A percentile compares a stretch with the other conserved stretches of the same genome.
Evolutionary conservation across 2,329 filamentous ascomycete genomes (phyloP).

Genomic region (Fusarium chuoi): DNA sequence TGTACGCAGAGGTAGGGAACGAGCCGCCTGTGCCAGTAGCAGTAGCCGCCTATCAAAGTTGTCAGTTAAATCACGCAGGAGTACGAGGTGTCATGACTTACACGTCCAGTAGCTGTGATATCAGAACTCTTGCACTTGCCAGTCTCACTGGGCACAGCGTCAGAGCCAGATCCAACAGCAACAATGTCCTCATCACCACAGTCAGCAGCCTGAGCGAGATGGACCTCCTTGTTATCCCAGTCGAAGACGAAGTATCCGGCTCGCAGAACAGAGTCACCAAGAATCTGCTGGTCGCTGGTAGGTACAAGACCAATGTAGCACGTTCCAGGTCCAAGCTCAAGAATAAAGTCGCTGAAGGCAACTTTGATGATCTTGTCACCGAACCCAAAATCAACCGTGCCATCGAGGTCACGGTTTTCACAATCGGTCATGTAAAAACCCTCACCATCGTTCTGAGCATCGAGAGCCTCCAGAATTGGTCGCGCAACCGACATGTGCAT

Average conservation of each 20-base stretch:
- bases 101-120: conserved; percentile 20
- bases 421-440: conserved; percentile 60
- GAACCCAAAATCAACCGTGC: conserved; percentile 62
- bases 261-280: conserved; percentile 56
- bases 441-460: conserved; percentile 51
- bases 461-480: conserved; percentile 56
- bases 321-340: conserved; percentile 52
- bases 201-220: conserved; percentile 55
- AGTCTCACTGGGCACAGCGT: conserved; percentile 48
- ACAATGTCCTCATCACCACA: conserved; percentile 54
- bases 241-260: conserved; percentile 60
- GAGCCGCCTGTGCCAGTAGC: conserved; percentile 7
- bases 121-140: conserved; percentile 52
- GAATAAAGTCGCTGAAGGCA: conserved; percentile 60
- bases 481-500: conserved; percentile 57
- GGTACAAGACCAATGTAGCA: conserved; percentile 57
- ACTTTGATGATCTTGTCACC: conserved; percentile 54
- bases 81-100: background rate
- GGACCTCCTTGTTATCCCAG: conserved; percentile 56
- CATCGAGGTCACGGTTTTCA: conserved; percentile 47
- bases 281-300: conserved; percentile 55
- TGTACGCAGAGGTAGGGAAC: conserved; percentile 35
- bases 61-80: background rate
- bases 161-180: conserved; percentile 46
- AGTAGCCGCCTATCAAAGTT: background rate